Evolutionary conservation across 129 eudicot species (phyloP).

Genomic region (Smallanthus sonchifolius): DNA sequence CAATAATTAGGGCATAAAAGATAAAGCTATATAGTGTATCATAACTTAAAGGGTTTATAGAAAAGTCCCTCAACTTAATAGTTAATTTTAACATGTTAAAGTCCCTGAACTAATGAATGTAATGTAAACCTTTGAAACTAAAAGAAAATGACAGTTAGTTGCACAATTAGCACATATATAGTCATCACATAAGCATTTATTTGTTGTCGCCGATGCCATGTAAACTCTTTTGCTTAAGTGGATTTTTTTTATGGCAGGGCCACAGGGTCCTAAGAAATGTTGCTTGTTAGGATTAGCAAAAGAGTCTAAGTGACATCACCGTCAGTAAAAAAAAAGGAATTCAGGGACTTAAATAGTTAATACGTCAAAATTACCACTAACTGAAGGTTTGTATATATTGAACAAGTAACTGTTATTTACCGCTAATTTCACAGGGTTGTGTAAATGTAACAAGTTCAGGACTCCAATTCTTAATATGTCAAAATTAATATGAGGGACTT

Average conservation of each 20-base stretch:
- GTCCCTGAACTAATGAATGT: neutral
- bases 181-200: neutral
- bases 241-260: neutral
- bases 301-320: neutral
- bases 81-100: neutral
- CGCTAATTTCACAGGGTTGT: neutral
- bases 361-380: neutral
- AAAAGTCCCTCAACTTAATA: neutral
- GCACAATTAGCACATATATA: neutral
- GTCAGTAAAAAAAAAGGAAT: neutral
- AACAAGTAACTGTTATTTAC: neutral
- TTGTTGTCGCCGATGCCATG: neutral
- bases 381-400: neutral
- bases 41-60: neutral
- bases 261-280: neutral
- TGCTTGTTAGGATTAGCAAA: conserved; percentile 2
- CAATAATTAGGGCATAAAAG: neutral
- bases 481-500: neutral
- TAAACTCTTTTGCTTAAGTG: neutral
- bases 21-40: neutral
- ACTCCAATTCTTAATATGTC: neutral
- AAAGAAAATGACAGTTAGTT: neutral
- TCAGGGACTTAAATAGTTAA: neutral
- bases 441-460: neutral
- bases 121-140: neutral